Base-by-base conservation (phyloP, 23 red algal species). In the Pyropia haitanensis region DNA sequence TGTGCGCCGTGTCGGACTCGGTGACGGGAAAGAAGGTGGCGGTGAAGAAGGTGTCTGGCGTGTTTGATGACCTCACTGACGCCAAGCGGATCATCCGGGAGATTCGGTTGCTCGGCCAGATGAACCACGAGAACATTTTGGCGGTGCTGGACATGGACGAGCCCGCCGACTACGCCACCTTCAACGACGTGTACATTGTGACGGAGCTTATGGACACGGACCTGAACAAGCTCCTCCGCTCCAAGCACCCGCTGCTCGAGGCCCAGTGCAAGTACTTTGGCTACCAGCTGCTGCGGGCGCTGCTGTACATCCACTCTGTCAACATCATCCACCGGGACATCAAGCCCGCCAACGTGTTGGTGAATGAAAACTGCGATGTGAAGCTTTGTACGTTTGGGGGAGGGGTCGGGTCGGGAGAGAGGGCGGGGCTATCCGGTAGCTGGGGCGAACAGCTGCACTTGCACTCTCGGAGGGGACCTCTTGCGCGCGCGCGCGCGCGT, bases 191-290 rank as follows among this genome's bases (percentile, higher is more conserved):
- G 18, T 98, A 98, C 52, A 64, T 98, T 44, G 73, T 90, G 8
- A 91, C 84, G 12, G 85, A 89, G 72, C 80, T 98, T 26, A 85
- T 98, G 81, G 94, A 98, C 46, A 91, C 94, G 8, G 94, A 98
- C 60, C 59, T 98, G 81, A 58, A 88, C 61, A 88, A 91, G 63
- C 55, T 98, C 27, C 68, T 98, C 31, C 67, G 68, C 6, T 85
- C 76, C 18, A 55, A 77, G 53, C 69, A 90, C 44, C 30, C 54
- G 1, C 63, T 98, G 1, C 61, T 82, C 4, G 87, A 90, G 27
- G 79, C 77, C 23, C 94, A 98, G 46, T 58, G 68, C 48, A 82
- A 98, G 60, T 98, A 82, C 60, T 91, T 98, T 64, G 62, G 75
- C 1, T 98, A 98, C 49, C 94, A 98, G 32, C 81, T 98, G 60